These are phyloP conservation scores for Diospyros lotus DNA, from an alignment of 148 eudicot species.

Conservation along the genomic window DNA sequence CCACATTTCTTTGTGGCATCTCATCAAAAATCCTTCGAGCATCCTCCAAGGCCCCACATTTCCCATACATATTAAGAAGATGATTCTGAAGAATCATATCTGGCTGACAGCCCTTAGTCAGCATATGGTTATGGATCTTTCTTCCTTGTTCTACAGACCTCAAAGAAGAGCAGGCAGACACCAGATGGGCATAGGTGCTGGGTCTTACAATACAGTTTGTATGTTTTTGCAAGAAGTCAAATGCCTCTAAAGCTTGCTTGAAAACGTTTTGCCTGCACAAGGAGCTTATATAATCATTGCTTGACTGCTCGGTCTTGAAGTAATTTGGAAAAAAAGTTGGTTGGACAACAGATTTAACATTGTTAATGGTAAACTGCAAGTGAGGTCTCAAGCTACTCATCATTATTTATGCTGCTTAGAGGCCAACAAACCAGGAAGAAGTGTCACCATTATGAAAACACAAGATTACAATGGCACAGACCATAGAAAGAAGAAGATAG, in stretches of 20 bases:
- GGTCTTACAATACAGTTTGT: constrained; percentile 15
- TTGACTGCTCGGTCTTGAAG: constrained; percentile 26
- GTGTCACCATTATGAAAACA: not conserved
- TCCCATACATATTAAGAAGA: constrained; percentile 40
- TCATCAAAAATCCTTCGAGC: constrained; percentile 32
- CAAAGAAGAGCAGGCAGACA: constrained; percentile 35
- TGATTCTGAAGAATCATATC: constrained; percentile 37
- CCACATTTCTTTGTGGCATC: constrained; percentile 33
- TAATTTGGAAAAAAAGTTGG: not conserved
- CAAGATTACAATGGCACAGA: not conserved
- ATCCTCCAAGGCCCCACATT: constrained; percentile 37
- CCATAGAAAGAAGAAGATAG: not conserved
- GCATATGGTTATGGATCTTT: constrained; percentile 28
- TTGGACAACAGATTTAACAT: constrained; percentile 9
- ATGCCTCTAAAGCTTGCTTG: constrained; percentile 32
- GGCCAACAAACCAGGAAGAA: not conserved
- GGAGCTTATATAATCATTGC: constrained; percentile 30
- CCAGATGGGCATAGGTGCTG: constrained; percentile 32
- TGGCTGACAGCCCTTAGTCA: constrained; percentile 7
- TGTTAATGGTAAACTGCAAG: constrained; percentile 10
- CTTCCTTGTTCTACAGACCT: constrained; percentile 31
- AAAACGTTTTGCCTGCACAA: constrained; percentile 33
- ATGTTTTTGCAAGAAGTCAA: constrained; percentile 19
- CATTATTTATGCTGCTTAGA: constrained; percentile 5
- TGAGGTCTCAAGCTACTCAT: constrained; percentile 8